These are phyloP conservation scores for Diaporthe vaccinii DNA, from an alignment of 2,329 filamentous ascomycete species.

Conservation along the genomic window DNA sequence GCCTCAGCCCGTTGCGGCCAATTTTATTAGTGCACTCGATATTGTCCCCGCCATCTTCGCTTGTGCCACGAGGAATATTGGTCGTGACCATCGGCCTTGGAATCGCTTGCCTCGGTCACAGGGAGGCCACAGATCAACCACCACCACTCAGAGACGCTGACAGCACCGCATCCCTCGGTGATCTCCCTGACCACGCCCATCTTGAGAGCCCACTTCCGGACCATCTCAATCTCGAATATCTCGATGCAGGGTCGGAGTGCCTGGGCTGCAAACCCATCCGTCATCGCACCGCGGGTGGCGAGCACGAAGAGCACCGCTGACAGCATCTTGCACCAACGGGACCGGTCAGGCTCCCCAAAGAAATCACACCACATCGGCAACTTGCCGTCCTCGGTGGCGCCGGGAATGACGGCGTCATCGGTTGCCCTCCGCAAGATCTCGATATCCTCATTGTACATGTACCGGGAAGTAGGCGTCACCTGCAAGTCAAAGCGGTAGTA, in stretches of 20 bases:
- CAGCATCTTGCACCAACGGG: slow-evolving; percentile 75
- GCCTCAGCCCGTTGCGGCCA: background rate
- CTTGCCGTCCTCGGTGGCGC: slow-evolving; percentile 57
- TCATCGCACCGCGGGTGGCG: slow-evolving; percentile 72
- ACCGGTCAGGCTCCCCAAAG: slow-evolving; percentile 69
- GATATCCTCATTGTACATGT: slow-evolving; percentile 59
- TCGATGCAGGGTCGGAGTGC: slow-evolving; percentile 72
- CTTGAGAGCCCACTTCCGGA: slow-evolving; percentile 70
- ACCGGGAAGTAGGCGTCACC: slow-evolving; percentile 69
- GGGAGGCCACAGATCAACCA: slow-evolving; percentile 68
- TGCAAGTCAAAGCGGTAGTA: slow-evolving; percentile 75
- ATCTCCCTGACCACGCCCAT: slow-evolving; percentile 65
- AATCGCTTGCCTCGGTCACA: slow-evolving; percentile 28
- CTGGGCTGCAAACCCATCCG: slow-evolving; percentile 64
- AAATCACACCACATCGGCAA: slow-evolving; percentile 82
- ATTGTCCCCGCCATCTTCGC: slow-evolving; percentile 36
- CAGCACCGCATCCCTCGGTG: slow-evolving; percentile 48
- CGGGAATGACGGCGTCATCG: slow-evolving; percentile 56
- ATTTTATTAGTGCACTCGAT: slow-evolving; percentile 28
- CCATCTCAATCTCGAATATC: slow-evolving; percentile 71
- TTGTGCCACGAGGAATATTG: slow-evolving; percentile 37
- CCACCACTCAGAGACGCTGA: slow-evolving; percentile 73
- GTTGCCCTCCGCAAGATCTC: slow-evolving; percentile 44
- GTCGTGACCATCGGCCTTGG: slow-evolving; percentile 4
- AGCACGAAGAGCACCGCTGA: slow-evolving; percentile 73